Conservation (phyloP, 2,329 filamentous ascomycete genomes). For the Xylariaceae sp. region DNA sequence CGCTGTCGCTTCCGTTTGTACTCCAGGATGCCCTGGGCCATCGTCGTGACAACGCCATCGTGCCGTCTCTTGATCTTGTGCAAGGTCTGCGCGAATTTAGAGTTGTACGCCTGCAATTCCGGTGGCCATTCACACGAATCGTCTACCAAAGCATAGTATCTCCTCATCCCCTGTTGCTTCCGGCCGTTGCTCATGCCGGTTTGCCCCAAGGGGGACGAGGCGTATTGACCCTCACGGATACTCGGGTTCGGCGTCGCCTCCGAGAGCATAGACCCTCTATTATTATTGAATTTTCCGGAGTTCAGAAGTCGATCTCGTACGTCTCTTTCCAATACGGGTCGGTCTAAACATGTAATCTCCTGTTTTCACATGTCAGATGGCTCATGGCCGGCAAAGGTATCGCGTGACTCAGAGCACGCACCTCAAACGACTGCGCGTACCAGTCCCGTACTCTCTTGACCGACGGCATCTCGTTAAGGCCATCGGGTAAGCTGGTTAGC, state of each 20-base stretch:
- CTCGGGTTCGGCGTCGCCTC: conserved; percentile 91
- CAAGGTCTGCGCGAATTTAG: conserved; percentile 82
- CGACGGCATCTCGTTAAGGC: conserved; percentile 96
- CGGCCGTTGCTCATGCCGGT: conserved; percentile 48
- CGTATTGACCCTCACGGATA: conserved; percentile 80
- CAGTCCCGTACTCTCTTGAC: conserved; percentile 94
- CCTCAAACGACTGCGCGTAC: conserved; percentile 99
- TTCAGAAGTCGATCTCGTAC: conserved; percentile 78
- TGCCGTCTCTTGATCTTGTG: conserved; percentile 95
- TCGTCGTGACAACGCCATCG: conserved; percentile 95
- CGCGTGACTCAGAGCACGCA: conserved; percentile 47
- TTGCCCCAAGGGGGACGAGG: conserved; percentile 55
- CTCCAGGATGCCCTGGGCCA: conserved; percentile 96
- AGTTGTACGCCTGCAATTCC: conserved; percentile 92
- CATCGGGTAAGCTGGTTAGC: conserved; percentile 88
- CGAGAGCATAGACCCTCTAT: conserved; percentile 69
- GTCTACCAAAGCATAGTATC: conserved; percentile 92
- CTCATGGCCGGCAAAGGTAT: conserved; percentile 29
- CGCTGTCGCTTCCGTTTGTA: conserved; percentile 96
- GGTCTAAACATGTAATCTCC: conserved; percentile 89
- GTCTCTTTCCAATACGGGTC: conserved; percentile 75
- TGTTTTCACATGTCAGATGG: conserved; percentile 45
- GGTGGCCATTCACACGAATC: conserved; percentile 90
- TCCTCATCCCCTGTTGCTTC: conserved; percentile 59
- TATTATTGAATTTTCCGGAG: conserved; percentile 59